Base-by-base conservation (phyloP, 106 monocot species). In the Dendrobium catenatum region DNA sequence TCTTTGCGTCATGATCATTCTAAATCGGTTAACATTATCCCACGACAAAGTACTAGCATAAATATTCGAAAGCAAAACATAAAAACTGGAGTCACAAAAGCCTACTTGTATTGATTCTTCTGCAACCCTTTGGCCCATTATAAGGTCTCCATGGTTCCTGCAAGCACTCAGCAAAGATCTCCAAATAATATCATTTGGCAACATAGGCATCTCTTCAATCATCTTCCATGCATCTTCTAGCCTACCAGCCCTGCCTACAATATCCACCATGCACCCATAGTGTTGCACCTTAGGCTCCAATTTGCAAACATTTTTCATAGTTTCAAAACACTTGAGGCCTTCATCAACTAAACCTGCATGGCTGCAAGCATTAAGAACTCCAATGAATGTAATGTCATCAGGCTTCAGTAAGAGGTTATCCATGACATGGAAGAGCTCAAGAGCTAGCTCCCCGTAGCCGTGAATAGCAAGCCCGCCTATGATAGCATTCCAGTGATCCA, bases 231-330 rank as follows among this genome's bases (percentile, higher is more conserved):
- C 93, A 55, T 91, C 91, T 76, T 91, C 86, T 46, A 91, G 11
- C 41, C 54, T 75, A 11, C 93, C 93, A 2, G 86, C 83, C 22
- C 93, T 73, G 1, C 86, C 82, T 17, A 93, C 82, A 29, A 91
- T 83, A 78, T 94, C 93, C 37, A 94, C 87, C 78, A 91, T 67
- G 79, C 93, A 94, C 22, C 89, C 91, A 20, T 94, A 91, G 29
- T 94, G 93, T 68, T 93, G 88, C 27, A 86, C 78, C 73, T 87
- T 86, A 1, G 89, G 89, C 37, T 77, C 68, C 33, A 93, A 31
- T 1, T 46, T 78, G 43, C 80, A 89, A 2, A 82, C 76, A 42
- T 46, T 79, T 59, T 16, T 77, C 89, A 90, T 93, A 5, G 27
- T 77, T 31, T 84, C 80, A 29, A 93, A 90, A 55, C 61, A 89